These are phyloP conservation scores for Lentinula guzmanii DNA, from an alignment of 768 basidiomycete genomes.

Conservation along the genomic window DNA sequence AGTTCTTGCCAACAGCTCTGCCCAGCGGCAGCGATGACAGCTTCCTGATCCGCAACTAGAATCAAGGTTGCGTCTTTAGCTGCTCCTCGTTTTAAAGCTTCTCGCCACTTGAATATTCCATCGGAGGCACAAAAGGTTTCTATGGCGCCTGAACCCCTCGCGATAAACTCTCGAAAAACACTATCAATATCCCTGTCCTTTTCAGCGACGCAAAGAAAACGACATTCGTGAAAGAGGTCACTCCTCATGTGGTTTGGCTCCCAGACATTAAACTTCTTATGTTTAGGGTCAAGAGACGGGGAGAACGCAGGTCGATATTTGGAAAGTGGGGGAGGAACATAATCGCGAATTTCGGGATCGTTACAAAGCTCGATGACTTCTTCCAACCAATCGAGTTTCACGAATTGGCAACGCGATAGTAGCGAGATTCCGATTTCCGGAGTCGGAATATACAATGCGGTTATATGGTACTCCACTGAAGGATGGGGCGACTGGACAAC, in stretches of 20 bases:
- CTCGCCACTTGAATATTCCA: slow-evolving; percentile 45
- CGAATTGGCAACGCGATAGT: slow-evolving; percentile 50
- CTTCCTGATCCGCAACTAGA: slow-evolving; percentile 44
- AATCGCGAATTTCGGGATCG: slow-evolving; percentile 16
- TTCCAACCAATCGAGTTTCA: slow-evolving; percentile 62
- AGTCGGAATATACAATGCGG: slow-evolving; percentile 41
- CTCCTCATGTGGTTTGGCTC: slow-evolving; percentile 60
- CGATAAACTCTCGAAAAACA: slow-evolving; percentile 49
- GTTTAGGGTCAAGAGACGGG: slow-evolving; percentile 35
- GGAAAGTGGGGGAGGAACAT: slow-evolving; percentile 48
- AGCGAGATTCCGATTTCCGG: slow-evolving; percentile 52
- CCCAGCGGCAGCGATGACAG: slow-evolving; percentile 47
- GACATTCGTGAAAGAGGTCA: slow-evolving; percentile 42
- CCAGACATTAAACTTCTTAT: slow-evolving; percentile 56
- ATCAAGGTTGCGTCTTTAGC: slow-evolving; percentile 47
- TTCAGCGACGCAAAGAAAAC: slow-evolving; percentile 60
- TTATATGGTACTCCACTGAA: slow-evolving; percentile 59
- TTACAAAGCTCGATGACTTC: slow-evolving; percentile 37
- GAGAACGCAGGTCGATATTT: slow-evolving; percentile 59
- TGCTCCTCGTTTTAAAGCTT: slow-evolving; percentile 44
- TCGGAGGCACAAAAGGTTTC: slow-evolving; percentile 53
- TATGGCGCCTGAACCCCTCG: slow-evolving; percentile 52
- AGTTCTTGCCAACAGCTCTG: slow-evolving; percentile 49
- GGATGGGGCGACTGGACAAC: slow-evolving; percentile 33
- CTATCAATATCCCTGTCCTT: slow-evolving; percentile 40